Evolutionary conservation across 148 eudicot genomes (phyloP).

Genomic region (Silene conica): DNA sequence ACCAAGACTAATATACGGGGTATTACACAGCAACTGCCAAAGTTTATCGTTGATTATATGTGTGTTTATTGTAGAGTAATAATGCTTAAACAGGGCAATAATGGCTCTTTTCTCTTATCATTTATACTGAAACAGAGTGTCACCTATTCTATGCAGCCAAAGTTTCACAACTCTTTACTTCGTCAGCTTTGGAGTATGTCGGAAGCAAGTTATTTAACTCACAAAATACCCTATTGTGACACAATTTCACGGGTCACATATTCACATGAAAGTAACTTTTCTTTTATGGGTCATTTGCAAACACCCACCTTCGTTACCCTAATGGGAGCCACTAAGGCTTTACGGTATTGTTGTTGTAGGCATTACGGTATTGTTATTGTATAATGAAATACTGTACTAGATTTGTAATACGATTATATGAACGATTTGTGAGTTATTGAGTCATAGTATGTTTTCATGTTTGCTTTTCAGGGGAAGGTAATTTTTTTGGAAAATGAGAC

Average conservation of each 20-base stretch:
- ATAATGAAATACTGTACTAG: neutral
- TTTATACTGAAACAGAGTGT: neutral
- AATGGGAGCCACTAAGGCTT: neutral
- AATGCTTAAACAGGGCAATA: neutral
- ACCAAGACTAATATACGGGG: no score
- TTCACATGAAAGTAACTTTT: neutral
- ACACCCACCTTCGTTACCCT: neutral
- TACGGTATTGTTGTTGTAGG: no score
- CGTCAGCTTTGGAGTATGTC: neutral
- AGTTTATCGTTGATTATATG: neutral
- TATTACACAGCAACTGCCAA: constrained; percentile 12
- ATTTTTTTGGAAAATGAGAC: constrained; percentile 25
- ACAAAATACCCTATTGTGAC: neutral
- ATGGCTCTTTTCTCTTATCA: neutral
- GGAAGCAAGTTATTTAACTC: neutral
- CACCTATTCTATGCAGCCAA: neutral
- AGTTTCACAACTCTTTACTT: neutral
- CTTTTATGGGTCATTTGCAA: neutral
- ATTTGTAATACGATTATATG: neutral
- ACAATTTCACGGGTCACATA: neutral
- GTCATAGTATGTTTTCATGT: neutral
- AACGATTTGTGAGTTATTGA: neutral
- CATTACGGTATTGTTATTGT: no score
- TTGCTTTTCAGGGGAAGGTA: constrained; percentile 22
- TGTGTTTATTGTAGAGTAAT: neutral